These are phyloP conservation scores for Megacollybia marginata DNA, from an alignment of 768 basidiomycete species.

Conservation along the genomic window DNA sequence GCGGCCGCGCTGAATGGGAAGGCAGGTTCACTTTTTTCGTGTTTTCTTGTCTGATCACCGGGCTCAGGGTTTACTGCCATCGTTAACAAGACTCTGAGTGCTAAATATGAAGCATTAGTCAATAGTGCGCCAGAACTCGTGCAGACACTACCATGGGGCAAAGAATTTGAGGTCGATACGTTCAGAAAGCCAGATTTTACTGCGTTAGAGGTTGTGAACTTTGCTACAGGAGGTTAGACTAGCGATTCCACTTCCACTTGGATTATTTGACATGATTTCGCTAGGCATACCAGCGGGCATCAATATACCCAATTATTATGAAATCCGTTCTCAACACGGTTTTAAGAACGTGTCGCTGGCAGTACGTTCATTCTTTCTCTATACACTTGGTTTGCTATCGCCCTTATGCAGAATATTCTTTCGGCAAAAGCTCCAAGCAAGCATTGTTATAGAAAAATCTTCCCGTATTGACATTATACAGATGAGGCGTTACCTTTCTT, in stretches of 20 bases:
- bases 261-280: constrained; percentile 1
- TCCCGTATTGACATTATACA: constrained; percentile 17
- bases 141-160: constrained; percentile 76
- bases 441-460: constrained; percentile 9
- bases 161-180: constrained; percentile 55
- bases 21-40: constrained; percentile 29
- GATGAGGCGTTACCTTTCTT: constrained; percentile 79
- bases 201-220: constrained; percentile 74
- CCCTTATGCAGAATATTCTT: constrained; percentile 56
- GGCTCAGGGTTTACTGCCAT: constrained; percentile 77
- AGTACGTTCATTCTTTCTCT: constrained; percentile 30
- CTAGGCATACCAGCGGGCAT: constrained; percentile 82
- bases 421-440: constrained; percentile 81
- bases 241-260: background rate
- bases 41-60: too few relatives aligned
- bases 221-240: constrained; percentile 69
- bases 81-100: constrained; percentile 77
- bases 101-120: constrained; percentile 75
- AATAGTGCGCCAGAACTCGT: constrained; percentile 71
- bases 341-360: constrained; percentile 89
- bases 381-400: background rate
- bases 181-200: constrained; percentile 89
- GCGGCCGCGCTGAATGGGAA: constrained; percentile 92
- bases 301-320: constrained; percentile 77
- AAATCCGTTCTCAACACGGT: constrained; percentile 71